Conservation (phyloP, 177 flowering plant genomes). For the Vitis hybrid region DNA sequence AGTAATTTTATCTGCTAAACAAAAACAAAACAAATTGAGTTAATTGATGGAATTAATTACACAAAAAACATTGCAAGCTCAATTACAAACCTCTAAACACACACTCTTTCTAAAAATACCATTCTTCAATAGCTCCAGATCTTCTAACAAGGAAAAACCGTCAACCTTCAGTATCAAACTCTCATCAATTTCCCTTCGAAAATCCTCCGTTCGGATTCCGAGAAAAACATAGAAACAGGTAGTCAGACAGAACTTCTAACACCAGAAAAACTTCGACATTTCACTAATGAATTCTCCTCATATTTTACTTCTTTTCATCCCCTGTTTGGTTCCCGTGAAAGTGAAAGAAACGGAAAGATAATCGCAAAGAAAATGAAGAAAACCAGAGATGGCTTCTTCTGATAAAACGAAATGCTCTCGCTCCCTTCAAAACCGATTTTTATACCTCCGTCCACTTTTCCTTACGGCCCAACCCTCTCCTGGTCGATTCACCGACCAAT, state of each 20-base stretch:
- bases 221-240: slow-evolving; percentile 12
- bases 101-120: neutral
- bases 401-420: slow-evolving; percentile 39
- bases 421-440: slow-evolving; percentile 29
- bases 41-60: too few relatives aligned
- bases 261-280: too few relatives aligned
- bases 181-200: neutral
- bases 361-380: slow-evolving; percentile 2
- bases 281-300: too few relatives aligned
- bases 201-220: slow-evolving; percentile 7
- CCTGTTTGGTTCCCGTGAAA: slow-evolving; percentile 13
- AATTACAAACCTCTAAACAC: neutral
- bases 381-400: slow-evolving; percentile 13
- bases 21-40: too few relatives aligned
- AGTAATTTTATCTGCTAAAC: too few relatives aligned
- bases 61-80: too few relatives aligned
- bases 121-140: slow-evolving; percentile 13
- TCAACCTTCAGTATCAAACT: slow-evolving; percentile 8
- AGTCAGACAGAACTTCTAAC: neutral
- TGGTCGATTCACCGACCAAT: neutral
- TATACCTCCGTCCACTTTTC: slow-evolving; percentile 28
- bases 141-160: slow-evolving; percentile 2
- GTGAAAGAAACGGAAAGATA: slow-evolving; percentile 11
- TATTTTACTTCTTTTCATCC: too few relatives aligned
- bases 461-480: slow-evolving; percentile 14